Conservation (phyloP, 805 yeast genomes). For the Nakazawaea ambrosiae region DNA sequence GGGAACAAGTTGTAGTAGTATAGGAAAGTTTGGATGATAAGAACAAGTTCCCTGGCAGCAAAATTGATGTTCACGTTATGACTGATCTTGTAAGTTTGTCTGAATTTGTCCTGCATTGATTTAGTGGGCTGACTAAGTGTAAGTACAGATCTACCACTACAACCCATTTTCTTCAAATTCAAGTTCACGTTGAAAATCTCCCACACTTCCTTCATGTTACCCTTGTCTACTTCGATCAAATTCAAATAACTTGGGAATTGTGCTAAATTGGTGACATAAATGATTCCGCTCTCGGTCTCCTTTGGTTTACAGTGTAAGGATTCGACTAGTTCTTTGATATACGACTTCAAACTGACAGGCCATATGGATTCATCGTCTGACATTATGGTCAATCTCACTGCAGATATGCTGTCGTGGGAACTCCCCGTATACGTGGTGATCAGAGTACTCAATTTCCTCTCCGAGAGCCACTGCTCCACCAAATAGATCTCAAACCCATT, state of each 20-base stretch:
- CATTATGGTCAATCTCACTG: slow-evolving; percentile 46
- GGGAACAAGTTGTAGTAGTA: slow-evolving; percentile 72
- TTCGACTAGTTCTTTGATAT: slow-evolving; percentile 58
- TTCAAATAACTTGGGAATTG: slow-evolving; percentile 70
- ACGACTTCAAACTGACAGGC: slow-evolving; percentile 46
- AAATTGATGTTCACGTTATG: slow-evolving; percentile 46
- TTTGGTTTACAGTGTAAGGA: slow-evolving; percentile 62
- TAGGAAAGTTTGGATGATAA: slow-evolving; percentile 66
- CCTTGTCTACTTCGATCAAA: slow-evolving; percentile 62
- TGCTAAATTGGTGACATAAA: slow-evolving; percentile 80
- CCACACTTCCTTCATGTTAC: slow-evolving; percentile 45
- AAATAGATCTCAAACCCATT: slow-evolving; percentile 83
- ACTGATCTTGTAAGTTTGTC: slow-evolving; percentile 61
- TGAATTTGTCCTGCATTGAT: slow-evolving; percentile 75
- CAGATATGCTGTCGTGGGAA: slow-evolving; percentile 52
- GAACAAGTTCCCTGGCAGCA: slow-evolving; percentile 70
- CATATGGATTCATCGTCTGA: slow-evolving; percentile 40
- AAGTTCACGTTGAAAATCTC: slow-evolving; percentile 63
- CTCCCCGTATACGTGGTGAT: slow-evolving; percentile 87
- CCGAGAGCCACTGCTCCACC: slow-evolving; percentile 92
- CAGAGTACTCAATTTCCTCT: slow-evolving; percentile 56
- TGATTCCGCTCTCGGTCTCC: slow-evolving; percentile 46
- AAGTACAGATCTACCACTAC: slow-evolving; percentile 82
- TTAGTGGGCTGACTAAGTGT: slow-evolving; percentile 65
- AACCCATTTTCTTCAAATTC: slow-evolving; percentile 66